Evolutionary conservation across 495 filamentous ascomycete genomes (phyloP).

Genomic region (Penicillium arizonense): DNA sequence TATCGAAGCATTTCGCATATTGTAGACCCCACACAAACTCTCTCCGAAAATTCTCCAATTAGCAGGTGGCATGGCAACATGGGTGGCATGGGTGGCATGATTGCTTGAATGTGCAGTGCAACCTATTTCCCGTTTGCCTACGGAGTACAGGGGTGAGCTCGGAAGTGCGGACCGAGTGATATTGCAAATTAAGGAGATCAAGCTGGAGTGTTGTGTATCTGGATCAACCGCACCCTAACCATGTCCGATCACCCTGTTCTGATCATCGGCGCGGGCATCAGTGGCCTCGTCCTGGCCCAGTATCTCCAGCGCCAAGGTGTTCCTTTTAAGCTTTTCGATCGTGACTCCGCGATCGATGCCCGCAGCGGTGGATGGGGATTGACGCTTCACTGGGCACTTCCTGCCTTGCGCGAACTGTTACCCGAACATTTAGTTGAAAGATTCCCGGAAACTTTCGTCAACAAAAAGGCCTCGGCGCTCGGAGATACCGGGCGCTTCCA

Average conservation of each 20-base stretch:
- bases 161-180: no score
- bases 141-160: no score
- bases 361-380: slow-evolving; percentile 57
- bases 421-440: slow-evolving; percentile 45
- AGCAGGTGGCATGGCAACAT: no score
- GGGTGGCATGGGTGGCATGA: no score
- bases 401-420: slow-evolving; percentile 47
- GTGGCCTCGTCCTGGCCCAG: slow-evolving; percentile 59
- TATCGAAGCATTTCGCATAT: no score
- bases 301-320: slow-evolving; percentile 46
- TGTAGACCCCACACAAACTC: no score
- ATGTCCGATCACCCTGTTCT: slow-evolving; percentile 37
- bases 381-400: slow-evolving; percentile 58
- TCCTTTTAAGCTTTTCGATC: slow-evolving; percentile 54
- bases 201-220: no score
- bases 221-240: background rate
- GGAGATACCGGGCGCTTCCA: slow-evolving; percentile 52
- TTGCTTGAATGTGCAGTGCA: no score
- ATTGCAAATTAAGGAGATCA: no score
- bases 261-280: slow-evolving; percentile 60
- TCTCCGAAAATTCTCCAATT: no score
- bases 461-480: slow-evolving; percentile 36
- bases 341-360: slow-evolving; percentile 41
- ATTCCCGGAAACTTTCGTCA: slow-evolving; percentile 51
- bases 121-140: no score